A percentile compares a stretch with the other conserved stretches of the same genome.
phyloP scores from a whole-genome alignment of 2,329 filamentous ascomycete species.

The Aspergillus versicolor region DNA sequence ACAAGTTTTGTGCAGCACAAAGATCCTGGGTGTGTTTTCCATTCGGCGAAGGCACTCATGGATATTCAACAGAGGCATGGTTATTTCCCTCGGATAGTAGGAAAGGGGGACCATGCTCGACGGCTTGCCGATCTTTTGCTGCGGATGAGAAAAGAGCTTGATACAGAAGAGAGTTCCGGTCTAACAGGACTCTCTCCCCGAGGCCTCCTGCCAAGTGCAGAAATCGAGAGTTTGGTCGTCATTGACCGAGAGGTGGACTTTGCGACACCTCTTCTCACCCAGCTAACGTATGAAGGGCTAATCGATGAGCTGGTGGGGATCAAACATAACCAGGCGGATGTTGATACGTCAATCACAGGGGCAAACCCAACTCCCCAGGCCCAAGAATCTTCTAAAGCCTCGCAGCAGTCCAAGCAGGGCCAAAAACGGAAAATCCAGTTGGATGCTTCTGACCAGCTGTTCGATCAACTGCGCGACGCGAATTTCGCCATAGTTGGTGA shows the following conservation, averaged over 20 bases:
- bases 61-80: constrained; percentile 87
- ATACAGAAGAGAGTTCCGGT: constrained; percentile 71
- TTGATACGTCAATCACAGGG: constrained; percentile 87
- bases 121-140: constrained; percentile 81
- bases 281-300: constrained; percentile 93
- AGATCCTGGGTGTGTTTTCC: constrained; percentile 85
- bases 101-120: constrained; percentile 93
- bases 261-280: constrained; percentile 85
- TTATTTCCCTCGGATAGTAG: constrained; percentile 89
- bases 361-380: constrained; percentile 57
- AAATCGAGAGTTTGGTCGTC: constrained; percentile 86
- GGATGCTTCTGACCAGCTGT: constrained; percentile 86
- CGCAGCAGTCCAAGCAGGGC: constrained; percentile 55
- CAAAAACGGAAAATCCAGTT: constrained; percentile 84
- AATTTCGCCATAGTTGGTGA: constrained; percentile 95
- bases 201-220: constrained; percentile 79
- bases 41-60: constrained; percentile 91
- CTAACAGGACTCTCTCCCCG: constrained; percentile 54
- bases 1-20: constrained; percentile 57
- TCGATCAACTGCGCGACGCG: constrained; percentile 79
- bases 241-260: constrained; percentile 95
- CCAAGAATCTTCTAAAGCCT: constrained; percentile 55
- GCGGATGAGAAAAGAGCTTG: constrained; percentile 88
- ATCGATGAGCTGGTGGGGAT: constrained; percentile 94
- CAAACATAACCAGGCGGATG: constrained; percentile 85